Evolutionary conservation across 768 basidiomycete species (phyloP).

Genomic region (Leccinum ochraceum): DNA sequence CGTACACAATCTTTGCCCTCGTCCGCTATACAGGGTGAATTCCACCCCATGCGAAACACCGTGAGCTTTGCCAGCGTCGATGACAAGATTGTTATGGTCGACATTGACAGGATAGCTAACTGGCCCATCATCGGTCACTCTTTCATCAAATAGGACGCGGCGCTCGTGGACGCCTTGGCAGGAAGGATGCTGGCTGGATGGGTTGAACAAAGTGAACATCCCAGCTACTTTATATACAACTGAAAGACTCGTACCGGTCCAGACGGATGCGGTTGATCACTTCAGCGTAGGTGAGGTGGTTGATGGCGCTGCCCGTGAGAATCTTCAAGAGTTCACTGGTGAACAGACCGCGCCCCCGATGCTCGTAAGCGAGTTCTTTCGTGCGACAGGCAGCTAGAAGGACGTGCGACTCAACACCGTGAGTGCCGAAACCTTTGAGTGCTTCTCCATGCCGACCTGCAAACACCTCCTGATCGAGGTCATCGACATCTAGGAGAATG

Average conservation of each 20-base stretch:
- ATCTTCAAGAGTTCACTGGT: conserved; percentile 23
- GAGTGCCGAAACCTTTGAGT: conserved; percentile 25
- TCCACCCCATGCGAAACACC: conserved; percentile 20
- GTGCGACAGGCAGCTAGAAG: conserved; percentile 45
- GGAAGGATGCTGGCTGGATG: conserved; percentile 22
- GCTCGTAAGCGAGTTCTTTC: conserved; percentile 34
- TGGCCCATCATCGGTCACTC: conserved; percentile 8
- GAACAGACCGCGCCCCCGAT: conserved; percentile 23
- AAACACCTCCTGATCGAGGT: conserved; percentile 32
- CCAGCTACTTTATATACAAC: too few relatives aligned
- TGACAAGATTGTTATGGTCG: conserved; percentile 11
- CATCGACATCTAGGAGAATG: background rate
- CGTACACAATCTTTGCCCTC: background rate
- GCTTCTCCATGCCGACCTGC: conserved; percentile 13
- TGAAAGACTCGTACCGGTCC: conserved; percentile 3
- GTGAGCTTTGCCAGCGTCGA: conserved; percentile 27
- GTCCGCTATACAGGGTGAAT: conserved; percentile 22
- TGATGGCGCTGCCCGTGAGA: conserved; percentile 6
- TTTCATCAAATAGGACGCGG: conserved; percentile 27
- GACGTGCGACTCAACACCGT: conserved; percentile 39
- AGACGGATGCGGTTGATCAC: conserved; percentile 17
- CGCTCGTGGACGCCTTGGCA: conserved; percentile 25
- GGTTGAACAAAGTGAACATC: background rate
- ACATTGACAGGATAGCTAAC: conserved; percentile 1
- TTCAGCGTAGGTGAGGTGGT: conserved; percentile 26